Conservation (phyloP, 2,329 filamentous ascomycete genomes). For the Trichophaea hybrida region DNA sequence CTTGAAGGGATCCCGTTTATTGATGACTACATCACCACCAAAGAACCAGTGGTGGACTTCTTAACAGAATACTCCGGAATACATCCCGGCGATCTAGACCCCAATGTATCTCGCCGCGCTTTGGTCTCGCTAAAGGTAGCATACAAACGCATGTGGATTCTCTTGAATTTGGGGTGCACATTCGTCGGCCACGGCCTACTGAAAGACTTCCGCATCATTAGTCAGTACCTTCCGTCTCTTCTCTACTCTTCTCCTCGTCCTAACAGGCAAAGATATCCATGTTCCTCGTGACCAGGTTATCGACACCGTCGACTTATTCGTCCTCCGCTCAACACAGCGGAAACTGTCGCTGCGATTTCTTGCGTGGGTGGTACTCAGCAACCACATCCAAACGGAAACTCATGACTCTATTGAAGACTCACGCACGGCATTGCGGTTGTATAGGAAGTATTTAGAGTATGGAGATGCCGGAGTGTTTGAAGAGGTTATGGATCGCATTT, state of each 20-base stretch:
- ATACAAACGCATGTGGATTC: slow-evolving; percentile 96
- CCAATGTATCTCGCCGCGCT: slow-evolving; percentile 61
- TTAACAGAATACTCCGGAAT: slow-evolving; percentile 91
- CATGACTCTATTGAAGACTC: slow-evolving; percentile 97
- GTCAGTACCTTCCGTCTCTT: slow-evolving; percentile 11
- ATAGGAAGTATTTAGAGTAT: slow-evolving; percentile 77
- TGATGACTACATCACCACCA: slow-evolving; percentile 89
- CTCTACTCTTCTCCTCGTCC: not conserved
- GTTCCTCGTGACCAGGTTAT: slow-evolving; percentile 81
- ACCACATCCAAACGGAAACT: slow-evolving; percentile 82
- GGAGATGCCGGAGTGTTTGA: slow-evolving; percentile 72
- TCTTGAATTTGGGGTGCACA: slow-evolving; percentile 83
- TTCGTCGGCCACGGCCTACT: slow-evolving; percentile 90
- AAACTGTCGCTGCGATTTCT: slow-evolving; percentile 83
- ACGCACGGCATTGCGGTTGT: slow-evolving; percentile 75
- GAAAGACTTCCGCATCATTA: slow-evolving; percentile 94
- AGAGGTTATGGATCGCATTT: slow-evolving; percentile 74
- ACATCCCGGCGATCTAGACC: slow-evolving; percentile 68
- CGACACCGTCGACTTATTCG: slow-evolving; percentile 87
- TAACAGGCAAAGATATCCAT: slow-evolving; percentile 50
- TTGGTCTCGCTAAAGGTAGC: slow-evolving; percentile 77
- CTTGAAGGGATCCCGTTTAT: slow-evolving; percentile 78
- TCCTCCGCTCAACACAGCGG: slow-evolving; percentile 63
- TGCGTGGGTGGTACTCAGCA: slow-evolving; percentile 78
- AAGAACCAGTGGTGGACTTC: slow-evolving; percentile 86